Evolutionary conservation across 345 rosid species (phyloP), one percentile per base, ranked within the genome.

Genomic region (Nasturtium officinale): DNA sequence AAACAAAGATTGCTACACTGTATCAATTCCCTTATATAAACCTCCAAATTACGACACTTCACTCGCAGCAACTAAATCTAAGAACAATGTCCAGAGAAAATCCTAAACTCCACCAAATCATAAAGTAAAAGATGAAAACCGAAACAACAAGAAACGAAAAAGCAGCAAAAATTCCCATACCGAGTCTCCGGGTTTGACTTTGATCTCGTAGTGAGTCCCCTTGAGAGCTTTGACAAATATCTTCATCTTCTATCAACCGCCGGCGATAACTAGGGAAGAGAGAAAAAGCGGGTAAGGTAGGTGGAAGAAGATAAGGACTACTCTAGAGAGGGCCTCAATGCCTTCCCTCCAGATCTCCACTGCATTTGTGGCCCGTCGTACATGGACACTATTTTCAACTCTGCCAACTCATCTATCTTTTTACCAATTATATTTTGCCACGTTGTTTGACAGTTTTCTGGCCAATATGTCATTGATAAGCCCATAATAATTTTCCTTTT

Each of bases 151-250:
- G 6, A 32, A 64, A 61, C 25, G 13, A 29, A 59, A 45, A 35
- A 7, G 30, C n/a, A n/a, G n/a, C n/a, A n/a, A 60, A 62, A 30
- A 42, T 30, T 13, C 15, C 1, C 48, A 18, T 72, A 84, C 87
- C 87, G 80, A 71, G 64, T 84, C 87, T 37, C 79, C 82, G 7
- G 81, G 87, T 75, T 84, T 77, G 0, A 82, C 85, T 75, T 84
- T 65, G 82, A 84, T 82, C 69, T 84, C 85, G 73, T 82, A 84
- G 73, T 80, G 80, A 55, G 73, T 82, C 28, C 87, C 87, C 74
- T 82, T 84, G 59, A 84, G 76, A 72, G 85, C 80, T 67, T 82
- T 84, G 25, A 82, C 80, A 57, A 59, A 77, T 75, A 84, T 74
- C 83, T 77, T 84, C 87, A 84, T 82, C 48, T 71, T 67, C 73